Evolutionary conservation across 2,329 filamentous ascomycete species (phyloP).

Genomic region (Hypomyces rosellus): DNA sequence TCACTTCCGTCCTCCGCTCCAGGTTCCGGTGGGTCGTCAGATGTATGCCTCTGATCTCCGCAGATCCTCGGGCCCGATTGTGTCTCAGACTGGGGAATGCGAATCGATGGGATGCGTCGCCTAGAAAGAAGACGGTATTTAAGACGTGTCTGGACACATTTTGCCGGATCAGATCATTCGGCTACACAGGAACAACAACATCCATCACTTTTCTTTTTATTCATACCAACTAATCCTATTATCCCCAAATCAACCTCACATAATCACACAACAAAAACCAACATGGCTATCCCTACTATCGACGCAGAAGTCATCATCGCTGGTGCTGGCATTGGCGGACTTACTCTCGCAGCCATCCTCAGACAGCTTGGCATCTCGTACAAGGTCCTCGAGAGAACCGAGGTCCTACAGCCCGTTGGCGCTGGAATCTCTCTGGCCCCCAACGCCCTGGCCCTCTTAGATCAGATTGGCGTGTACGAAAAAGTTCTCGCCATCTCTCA

Average conservation of each 20-base stretch:
- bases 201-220: neutral
- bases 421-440: slow-evolving; percentile 16
- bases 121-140: too few relatives aligned
- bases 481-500: slow-evolving; percentile 6
- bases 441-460: slow-evolving; percentile 13
- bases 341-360: slow-evolving; percentile 14
- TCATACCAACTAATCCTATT: neutral
- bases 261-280: neutral
- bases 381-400: slow-evolving; percentile 14
- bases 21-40: too few relatives aligned
- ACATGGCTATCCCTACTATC: neutral
- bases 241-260: neutral
- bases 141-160: too few relatives aligned
- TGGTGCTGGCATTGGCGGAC: slow-evolving; percentile 18
- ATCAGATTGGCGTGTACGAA: slow-evolving; percentile 16
- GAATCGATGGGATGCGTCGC: too few relatives aligned
- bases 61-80: too few relatives aligned
- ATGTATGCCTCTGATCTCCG: too few relatives aligned
- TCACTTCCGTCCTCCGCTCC: too few relatives aligned
- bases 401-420: slow-evolving; percentile 11
- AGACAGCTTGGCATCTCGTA: slow-evolving; percentile 13
- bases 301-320: slow-evolving; percentile 17
- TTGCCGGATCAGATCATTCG: too few relatives aligned
- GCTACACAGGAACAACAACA: too few relatives aligned
- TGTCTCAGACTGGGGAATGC: too few relatives aligned